Conservation (phyloP, 1,139 yeast genomes). For the Suzukiozyma palmioleophila region DNA sequence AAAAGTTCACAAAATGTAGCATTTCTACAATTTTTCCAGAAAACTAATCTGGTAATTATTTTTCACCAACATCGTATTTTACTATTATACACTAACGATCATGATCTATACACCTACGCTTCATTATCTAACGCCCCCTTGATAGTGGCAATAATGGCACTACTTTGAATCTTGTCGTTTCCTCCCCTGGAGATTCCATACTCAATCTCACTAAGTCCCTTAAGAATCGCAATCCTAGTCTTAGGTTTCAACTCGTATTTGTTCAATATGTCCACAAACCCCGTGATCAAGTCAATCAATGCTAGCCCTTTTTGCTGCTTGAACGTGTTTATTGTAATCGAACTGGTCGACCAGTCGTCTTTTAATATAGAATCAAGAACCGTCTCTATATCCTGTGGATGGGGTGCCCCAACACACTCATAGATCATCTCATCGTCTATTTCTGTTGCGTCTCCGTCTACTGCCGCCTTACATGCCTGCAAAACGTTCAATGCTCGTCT, state of each 20-base stretch:
- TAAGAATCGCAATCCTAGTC: slow-evolving; percentile 60
- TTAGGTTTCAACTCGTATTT: slow-evolving; percentile 57
- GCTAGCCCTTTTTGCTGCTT: slow-evolving; percentile 82
- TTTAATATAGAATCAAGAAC: slow-evolving; percentile 72
- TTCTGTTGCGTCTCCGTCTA: slow-evolving; percentile 42
- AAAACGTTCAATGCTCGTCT: slow-evolving; percentile 88
- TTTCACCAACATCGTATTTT: background rate
- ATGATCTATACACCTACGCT: slow-evolving; percentile 7
- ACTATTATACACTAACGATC: no score
- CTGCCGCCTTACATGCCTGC: slow-evolving; percentile 88
- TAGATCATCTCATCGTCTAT: slow-evolving; percentile 75
- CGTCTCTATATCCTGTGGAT: slow-evolving; percentile 76
- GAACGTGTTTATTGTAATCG: slow-evolving; percentile 56
- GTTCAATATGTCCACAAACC: slow-evolving; percentile 67
- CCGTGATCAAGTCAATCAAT: slow-evolving; percentile 74
- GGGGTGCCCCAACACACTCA: slow-evolving; percentile 95
- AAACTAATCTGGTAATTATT: no score
- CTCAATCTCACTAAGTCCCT: slow-evolving; percentile 80
- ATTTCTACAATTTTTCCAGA: no score
- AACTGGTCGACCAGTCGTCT: slow-evolving; percentile 85
- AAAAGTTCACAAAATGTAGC: no score
- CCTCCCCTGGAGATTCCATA: slow-evolving; percentile 92
- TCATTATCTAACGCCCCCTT: slow-evolving; percentile 51
- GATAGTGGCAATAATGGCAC: slow-evolving; percentile 86
- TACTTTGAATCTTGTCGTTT: slow-evolving; percentile 80